Base-by-base conservation (phyloP, 768 basidiomycete species). In the Russula sp. region DNA sequence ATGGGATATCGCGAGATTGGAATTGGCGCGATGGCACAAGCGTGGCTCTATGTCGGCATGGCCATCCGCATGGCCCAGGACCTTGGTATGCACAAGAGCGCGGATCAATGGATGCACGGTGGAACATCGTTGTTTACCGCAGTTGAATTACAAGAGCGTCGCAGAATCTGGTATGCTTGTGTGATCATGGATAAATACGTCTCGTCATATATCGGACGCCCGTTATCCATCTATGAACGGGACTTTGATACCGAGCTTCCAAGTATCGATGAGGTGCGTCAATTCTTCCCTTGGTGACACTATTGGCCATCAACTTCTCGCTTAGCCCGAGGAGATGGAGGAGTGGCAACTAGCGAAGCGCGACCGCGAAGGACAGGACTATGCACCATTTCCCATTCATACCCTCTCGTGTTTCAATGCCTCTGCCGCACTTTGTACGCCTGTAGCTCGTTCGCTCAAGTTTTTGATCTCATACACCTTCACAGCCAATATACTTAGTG, bases 41-140 rank as follows among this genome's bases (percentile, higher is more conserved):
- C 89, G 37, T 95, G 92, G 93, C 81, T 85, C 10, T 91, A 88
- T 70, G 82, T 86, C 20, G 91, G 92, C 11, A 89, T 91, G 87
- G 91, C 88, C 0, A 86, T 94, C 42, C 82, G 93, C n/a, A 93
- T 94, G 91, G 91, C 91, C 16, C 91, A 91, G 74, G 91, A 93
- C 73, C 73, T 93, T 59, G 91, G 91, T 8, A 83, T 93, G 81
- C 91, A 93, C 70, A 81, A 89, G 40, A 81, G 80, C 66, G 88
- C 91, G 35, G 90, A 92, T 70, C 84, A 85, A 34, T 93, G 91
- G 90, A 81, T 72, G 59, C 82, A 78, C 16, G 77, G 84, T 58
- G 85, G 85, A 0, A 69, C 70, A 39, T 71, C 66, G 53, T 68
- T 91, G 48, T 91, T 91, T 70, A 78, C 77, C 1, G 74, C 76